phyloP scores from a whole-genome alignment of 202 grass and related monocot genomes.

The Schoenoplectus triqueter region DNA sequence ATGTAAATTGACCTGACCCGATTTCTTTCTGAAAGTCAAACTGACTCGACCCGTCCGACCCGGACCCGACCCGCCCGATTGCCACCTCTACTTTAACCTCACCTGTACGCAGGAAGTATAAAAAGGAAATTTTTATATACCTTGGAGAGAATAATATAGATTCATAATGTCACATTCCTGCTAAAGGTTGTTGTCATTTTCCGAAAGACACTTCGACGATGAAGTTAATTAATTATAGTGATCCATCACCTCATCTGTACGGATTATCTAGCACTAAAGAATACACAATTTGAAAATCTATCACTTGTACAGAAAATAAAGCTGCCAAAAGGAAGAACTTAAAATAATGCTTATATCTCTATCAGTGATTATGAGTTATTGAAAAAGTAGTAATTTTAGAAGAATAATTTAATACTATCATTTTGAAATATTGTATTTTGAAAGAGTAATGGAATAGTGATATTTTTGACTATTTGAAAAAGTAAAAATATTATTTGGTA shows the following conservation, averaged over 20 bases:
- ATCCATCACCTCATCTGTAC: conserved; percentile 29
- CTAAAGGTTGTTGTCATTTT: conserved; percentile 26
- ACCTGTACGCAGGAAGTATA: neutral
- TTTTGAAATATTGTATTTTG: too few species aligned
- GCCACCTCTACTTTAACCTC: neutral
- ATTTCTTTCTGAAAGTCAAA: too few species aligned
- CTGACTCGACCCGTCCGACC: too few species aligned
- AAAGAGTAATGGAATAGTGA: too few species aligned
- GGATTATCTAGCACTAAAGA: neutral
- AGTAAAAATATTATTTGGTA: too few species aligned
- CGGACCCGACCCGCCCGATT: too few species aligned
- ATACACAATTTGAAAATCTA: neutral
- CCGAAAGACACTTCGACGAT: neutral
- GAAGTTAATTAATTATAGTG: conserved; percentile 19
- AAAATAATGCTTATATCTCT: neutral
- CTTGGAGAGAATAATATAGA: neutral
- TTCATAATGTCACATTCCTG: conserved; percentile 29
- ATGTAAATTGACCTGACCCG: too few species aligned
- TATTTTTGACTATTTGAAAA: too few species aligned
- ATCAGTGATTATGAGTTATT: neutral
- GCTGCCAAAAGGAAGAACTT: conserved; percentile 7
- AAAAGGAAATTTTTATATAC: neutral
- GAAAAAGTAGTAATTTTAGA: neutral
- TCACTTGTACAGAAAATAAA: conserved; percentile 3
- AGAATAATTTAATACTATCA: too few species aligned